Percentiles rank a stretch among this genome's conserved stretches.
These are phyloP conservation scores for Striga asiatica DNA, from an alignment of 257 asterid genomes.

Conservation along the genomic window DNA sequence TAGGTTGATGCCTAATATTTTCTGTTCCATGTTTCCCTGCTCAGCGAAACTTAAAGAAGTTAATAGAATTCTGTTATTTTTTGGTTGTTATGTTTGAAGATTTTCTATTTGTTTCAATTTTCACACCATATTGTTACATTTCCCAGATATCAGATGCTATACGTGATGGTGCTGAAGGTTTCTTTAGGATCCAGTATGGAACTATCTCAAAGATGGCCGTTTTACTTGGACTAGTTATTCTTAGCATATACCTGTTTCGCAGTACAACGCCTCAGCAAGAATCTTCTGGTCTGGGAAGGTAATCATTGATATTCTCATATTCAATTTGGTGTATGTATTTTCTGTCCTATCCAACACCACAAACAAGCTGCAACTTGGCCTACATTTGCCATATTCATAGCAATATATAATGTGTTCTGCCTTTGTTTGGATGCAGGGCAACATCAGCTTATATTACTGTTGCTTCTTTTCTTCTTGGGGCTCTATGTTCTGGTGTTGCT, in stretches of 20 bases:
- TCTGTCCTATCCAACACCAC: neutral
- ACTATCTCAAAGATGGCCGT: constrained; percentile 93
- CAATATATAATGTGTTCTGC: constrained; percentile 10
- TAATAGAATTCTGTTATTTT: neutral
- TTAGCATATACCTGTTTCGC: constrained; percentile 77
- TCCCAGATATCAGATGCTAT: constrained; percentile 96
- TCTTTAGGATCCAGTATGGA: constrained; percentile 92
- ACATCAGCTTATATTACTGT: constrained; percentile 82
- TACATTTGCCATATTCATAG: neutral
- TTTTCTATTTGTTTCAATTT: constrained; percentile 10
- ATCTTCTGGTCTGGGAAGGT: constrained; percentile 92
- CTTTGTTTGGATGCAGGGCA: constrained; percentile 45
- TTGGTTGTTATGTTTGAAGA: neutral
- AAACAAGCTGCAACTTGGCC: neutral
- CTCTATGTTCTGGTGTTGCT: constrained; percentile 94
- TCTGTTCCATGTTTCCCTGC: neutral
- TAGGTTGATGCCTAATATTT: constrained; percentile 9
- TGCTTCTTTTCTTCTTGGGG: constrained; percentile 86
- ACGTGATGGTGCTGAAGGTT: constrained; percentile 99
- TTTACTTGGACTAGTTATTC: constrained; percentile 58
- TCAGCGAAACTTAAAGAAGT: neutral
- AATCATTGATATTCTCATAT: constrained; percentile 13
- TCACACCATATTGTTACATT: constrained; percentile 26
- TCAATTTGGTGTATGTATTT: neutral
- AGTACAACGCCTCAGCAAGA: constrained; percentile 87